Evolutionary conservation across 169 alveolate species (phyloP).

Genomic region (Sarcocystis neurona): DNA sequence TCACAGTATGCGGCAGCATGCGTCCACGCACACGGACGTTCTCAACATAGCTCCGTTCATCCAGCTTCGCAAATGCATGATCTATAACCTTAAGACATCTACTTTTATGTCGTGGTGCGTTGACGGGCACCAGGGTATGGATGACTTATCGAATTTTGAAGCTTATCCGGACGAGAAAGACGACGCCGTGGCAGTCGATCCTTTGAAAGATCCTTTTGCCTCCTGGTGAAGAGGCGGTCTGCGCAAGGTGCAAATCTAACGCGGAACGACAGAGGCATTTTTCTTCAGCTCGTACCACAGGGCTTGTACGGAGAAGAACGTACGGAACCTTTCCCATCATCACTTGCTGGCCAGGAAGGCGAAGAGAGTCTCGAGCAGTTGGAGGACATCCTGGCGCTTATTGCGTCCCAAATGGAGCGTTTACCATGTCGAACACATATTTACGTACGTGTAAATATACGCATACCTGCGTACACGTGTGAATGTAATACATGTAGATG

Average conservation of each 20-base stretch:
- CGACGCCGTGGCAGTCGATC: constrained; percentile 65
- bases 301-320: not conserved
- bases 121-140: constrained; percentile 34
- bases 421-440: too few relatives aligned
- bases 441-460: too few relatives aligned
- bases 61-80: not conserved
- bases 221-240: constrained; percentile 45
- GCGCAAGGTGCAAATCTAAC: not conserved
- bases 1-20: not conserved
- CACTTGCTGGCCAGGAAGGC: too few relatives aligned
- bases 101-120: not conserved
- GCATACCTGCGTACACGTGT: too few relatives aligned
- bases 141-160: constrained; percentile 65
- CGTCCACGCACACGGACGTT: not conserved
- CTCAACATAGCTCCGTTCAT: too few relatives aligned
- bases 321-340: too few relatives aligned
- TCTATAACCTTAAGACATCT: not conserved
- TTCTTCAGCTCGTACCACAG: not conserved
- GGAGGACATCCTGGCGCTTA: too few relatives aligned
- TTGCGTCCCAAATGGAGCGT: too few relatives aligned
- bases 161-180: constrained; percentile 64
- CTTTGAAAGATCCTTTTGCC: constrained; percentile 65
- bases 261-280: not conserved
- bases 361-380: too few relatives aligned
- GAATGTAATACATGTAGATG: too few relatives aligned